Base-by-base conservation (phyloP, 2,329 filamentous ascomycete species). In the Talaromyces sp. region DNA sequence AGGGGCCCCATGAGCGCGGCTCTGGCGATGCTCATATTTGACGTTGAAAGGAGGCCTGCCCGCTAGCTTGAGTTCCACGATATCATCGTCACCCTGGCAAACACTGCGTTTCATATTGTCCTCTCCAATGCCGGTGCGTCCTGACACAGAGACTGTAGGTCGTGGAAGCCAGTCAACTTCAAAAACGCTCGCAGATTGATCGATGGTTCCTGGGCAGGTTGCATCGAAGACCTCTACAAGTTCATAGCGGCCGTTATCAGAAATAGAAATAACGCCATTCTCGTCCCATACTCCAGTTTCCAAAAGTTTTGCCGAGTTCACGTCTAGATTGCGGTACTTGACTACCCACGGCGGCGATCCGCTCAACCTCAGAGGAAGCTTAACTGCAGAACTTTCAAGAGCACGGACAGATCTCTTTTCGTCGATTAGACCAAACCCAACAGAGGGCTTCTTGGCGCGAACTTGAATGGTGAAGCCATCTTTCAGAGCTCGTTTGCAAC, bases 21-120 rank as follows among this genome's bases (percentile, higher is more conserved):
- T 90, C 69, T 91, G 88, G 55, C 85, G 86, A 66, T 96, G 84
- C 67, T 92, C 86, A 72, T 97, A 98, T 66, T 91, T 85, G 55
- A 96, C 83, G 67, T 88, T 86, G 73, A 90, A 98, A 1, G 95
- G 95, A 39, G 93, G 85, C 57, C 88, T 84, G 85, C 92, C 93
- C 72, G 85, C 85, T 64, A 99, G 83, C 51, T 84, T 83, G 58
- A 99, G 80, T 70, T 97, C 92, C 60, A 97, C 87, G 3, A 88
- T 87, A 73, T 97, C 93, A 70, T 96, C 90, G 64, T 98, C 93
- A 32, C 93, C 93, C 78, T 99, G 93, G 71, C 95, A 99, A 32
- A 99, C 88, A 63, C 93, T 88, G 49, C 87, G 84, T 75, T 96
- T 96, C 67, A 87, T 73, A 71, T 88, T 90, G 36, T 82, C 81